Evolutionary conservation across 495 filamentous ascomycete species (phyloP).

Genomic region (Penicillium bovifimosum): DNA sequence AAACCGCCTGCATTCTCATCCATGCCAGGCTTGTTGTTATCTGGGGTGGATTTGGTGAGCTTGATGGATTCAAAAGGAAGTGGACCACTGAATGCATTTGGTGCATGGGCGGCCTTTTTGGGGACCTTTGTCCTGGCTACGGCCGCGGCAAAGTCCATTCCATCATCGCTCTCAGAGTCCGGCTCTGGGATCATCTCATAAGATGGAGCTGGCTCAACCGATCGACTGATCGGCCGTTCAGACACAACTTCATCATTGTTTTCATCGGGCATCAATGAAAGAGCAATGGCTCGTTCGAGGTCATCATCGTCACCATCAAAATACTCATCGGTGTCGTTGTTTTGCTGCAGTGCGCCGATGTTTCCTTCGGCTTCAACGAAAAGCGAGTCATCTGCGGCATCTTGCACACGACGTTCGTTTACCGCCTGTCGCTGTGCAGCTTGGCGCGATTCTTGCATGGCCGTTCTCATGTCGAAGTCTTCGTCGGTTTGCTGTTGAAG

Average conservation of each 20-base stretch:
- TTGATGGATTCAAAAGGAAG: conserved; percentile 86
- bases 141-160: conserved; percentile 41
- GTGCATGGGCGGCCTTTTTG: conserved; percentile 19
- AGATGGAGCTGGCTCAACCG: conserved; percentile 10
- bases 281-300: conserved; percentile 71
- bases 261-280: conserved; percentile 56
- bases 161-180: conserved; percentile 35
- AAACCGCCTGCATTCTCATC: conserved; percentile 67
- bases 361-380: conserved; percentile 55
- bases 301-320: conserved; percentile 60
- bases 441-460: conserved; percentile 33
- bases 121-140: conserved; percentile 37
- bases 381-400: conserved; percentile 53
- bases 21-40: conserved; percentile 7
- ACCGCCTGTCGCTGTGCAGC: conserved; percentile 10
- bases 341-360: conserved; percentile 16
- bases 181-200: conserved; percentile 13
- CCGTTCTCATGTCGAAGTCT: conserved; percentile 36
- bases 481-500: conserved; percentile 32
- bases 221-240: conserved; percentile 31
- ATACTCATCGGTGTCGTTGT: conserved; percentile 34
- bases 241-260: conserved; percentile 30
- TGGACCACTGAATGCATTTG: conserved; percentile 58
- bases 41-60: conserved; percentile 45
- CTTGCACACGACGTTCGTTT: not conserved